Base-by-base conservation (phyloP, 768 basidiomycete species). In the Psilocybe azurescens region DNA sequence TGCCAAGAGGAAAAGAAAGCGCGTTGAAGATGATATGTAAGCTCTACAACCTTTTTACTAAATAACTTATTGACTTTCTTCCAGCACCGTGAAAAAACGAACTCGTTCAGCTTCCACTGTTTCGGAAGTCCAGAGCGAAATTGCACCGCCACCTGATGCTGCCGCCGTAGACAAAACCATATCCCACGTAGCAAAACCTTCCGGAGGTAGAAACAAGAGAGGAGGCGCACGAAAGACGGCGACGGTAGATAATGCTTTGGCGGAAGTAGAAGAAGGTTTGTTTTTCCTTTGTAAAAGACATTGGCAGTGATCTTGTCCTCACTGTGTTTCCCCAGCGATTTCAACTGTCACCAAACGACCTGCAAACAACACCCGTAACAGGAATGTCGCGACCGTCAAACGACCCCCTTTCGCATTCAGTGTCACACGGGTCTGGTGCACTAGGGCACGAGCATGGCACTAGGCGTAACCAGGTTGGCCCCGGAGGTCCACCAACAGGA, bases 1-100 rank as follows among this genome's bases (percentile, higher is more conserved):
- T 14, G 86, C 89, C 59, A 83, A 83, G 62, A 87, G 87, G 75
- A 94, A 93, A 75, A 83, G 93, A 71, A 94, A 93, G 73, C 84
- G 92, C 53, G 78, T 76, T 30, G 91, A 90, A 28, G 90, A 91
- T 54, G 91, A 93, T 67, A 72, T 72, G 91, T 93, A 65, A 74
- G 89, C 67, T 38, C 62, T 32, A 10, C 18, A 36, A 36, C 33
- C 6, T 36, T 36, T 11, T 29, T 59, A 24, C 50, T 9, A 56
- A 44, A 18, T 51, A 14, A 10, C 38, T 33, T 36, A 30, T 46
- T 29, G 32, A 36, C 41, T 29, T 54, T 61, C 50, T 13, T 70
- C 13, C 29, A 88, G 85, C 59, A 72, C 68, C 44, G 74, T 84
- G 56, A 86, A 87, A 74, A 93, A 93, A 76, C 87, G 90, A 47